Percentiles rank a stretch among this genome's conserved stretches.
Conservation (phyloP, 2,329 filamentous ascomycete genomes). For the Massarina eburnea region DNA sequence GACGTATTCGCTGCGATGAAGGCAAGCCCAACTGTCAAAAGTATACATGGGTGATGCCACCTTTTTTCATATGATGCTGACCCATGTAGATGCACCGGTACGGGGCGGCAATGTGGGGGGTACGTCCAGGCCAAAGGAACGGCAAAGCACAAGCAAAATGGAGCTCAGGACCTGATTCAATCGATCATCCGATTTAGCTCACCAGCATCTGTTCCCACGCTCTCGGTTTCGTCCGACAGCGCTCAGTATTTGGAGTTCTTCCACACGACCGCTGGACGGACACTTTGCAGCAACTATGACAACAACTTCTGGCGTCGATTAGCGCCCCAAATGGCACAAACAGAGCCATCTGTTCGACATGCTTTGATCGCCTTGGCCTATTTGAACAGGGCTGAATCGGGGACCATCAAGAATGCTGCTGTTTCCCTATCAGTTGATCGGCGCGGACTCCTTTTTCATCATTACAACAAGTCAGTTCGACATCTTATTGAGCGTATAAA, state of each 20-base stretch:
- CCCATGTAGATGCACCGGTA: constrained; percentile 26
- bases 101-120: constrained; percentile 34
- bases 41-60: constrained; percentile 9
- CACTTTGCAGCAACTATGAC: constrained; percentile 37
- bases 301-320: constrained; percentile 47
- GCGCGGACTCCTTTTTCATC: constrained; percentile 35
- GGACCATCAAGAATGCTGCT: constrained; percentile 23
- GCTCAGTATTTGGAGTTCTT: constrained; percentile 43
- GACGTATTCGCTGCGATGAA: constrained; percentile 30
- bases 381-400: constrained; percentile 27
- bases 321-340: constrained; percentile 45
- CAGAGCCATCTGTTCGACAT: constrained; percentile 47
- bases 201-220: constrained; percentile 3
- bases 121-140: constrained; percentile 15
- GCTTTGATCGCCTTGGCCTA: constrained; percentile 48
- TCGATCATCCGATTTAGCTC: not conserved
- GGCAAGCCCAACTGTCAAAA: constrained; percentile 20
- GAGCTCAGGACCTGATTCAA: not conserved
- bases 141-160: not conserved
- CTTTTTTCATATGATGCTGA: constrained; percentile 6
- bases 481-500: constrained; percentile 35
- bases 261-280: constrained; percentile 44
- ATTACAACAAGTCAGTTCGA: constrained; percentile 48
- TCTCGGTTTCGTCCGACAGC: constrained; percentile 16
- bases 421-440: constrained; percentile 9